Evolutionary conservation across 768 basidiomycete species (phyloP), one percentile per base, ranked within the genome.

Genomic region (Hygrocybe coccinea): DNA sequence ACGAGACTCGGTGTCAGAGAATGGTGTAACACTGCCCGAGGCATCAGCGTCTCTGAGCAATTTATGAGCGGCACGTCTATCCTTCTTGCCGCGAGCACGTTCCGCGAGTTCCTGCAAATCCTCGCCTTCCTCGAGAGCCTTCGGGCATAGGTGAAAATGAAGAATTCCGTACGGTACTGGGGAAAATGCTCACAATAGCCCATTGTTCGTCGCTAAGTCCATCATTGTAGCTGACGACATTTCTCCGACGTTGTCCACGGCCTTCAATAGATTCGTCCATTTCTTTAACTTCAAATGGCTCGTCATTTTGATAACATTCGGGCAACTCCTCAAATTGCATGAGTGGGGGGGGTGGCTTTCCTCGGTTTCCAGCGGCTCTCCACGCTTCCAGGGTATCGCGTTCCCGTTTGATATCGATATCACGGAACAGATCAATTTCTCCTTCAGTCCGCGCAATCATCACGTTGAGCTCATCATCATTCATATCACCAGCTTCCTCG

Each of bases 121-220:
- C 67, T 90, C 87, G 22, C 88, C 89, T 8, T 90, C 88, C 66
- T 91, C 88, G 45, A 90, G 72, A 50, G 89, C 87, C 84, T 86
- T 56, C 49, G 50, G 22, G 37, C 35, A n/a, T n/a, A n/a, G 25
- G 24, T 33, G 35, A 45, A 10, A 22, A 49, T 1, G 19, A 35
- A 56, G 45, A 38, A 29, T 29, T 9, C 54, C 59, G 50, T 52
- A 12, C 17, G 47, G 57, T 35, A n/a, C 3, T 7, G 6, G 15
- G 15, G 19, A 29, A n/a, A n/a, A 25, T 19, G 75, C 79, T 56
- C 65, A 87, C 87, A 79, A 89, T 79, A 33, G 91, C 83, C 88
- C 92, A 97, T 61, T 94, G 87, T 65, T 97, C 95, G 62, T 98
- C 95, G 51, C 85, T 87, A 54, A 98, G 77, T 14, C 94, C 94